phyloP scores from a whole-genome alignment of 257 asterid genomes.

The Salvia splendens region DNA sequence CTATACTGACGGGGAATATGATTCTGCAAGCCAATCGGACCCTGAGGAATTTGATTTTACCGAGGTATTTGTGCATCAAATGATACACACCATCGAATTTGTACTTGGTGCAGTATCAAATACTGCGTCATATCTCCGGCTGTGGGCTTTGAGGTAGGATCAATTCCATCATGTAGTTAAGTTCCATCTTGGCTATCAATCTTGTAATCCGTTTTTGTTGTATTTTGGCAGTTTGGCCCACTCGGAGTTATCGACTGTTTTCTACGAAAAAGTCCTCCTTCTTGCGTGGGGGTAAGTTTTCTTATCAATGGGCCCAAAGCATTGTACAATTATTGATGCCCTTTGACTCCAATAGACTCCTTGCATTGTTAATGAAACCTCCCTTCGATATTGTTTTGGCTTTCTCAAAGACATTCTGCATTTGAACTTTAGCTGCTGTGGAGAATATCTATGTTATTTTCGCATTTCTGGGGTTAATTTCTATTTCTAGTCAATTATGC shows the following conservation, averaged over 20 bases:
- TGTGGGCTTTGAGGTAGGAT: slow-evolving; percentile 88
- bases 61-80: slow-evolving; percentile 94
- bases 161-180: slow-evolving; percentile 20
- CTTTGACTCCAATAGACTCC: background rate
- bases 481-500: background rate
- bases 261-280: slow-evolving; percentile 88
- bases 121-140: slow-evolving; percentile 92
- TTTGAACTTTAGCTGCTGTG: background rate
- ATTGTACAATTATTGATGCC: background rate
- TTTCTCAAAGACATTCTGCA: background rate
- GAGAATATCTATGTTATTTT: no score
- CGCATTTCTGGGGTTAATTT: no score
- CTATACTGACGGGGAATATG: slow-evolving; percentile 69
- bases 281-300: slow-evolving; percentile 88
- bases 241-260: slow-evolving; percentile 88
- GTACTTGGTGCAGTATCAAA: slow-evolving; percentile 96
- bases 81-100: slow-evolving; percentile 93
- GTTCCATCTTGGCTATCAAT: slow-evolving; percentile 28
- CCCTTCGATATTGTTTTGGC: no score
- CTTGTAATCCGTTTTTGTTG: slow-evolving; percentile 22
- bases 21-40: slow-evolving; percentile 58
- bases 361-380: no score
- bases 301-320: background rate
- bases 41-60: slow-evolving; percentile 79
- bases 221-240: slow-evolving; percentile 75